Conservation (phyloP, 1,284 basidiomycete genomes). For the Sporisorium sorghi region DNA sequence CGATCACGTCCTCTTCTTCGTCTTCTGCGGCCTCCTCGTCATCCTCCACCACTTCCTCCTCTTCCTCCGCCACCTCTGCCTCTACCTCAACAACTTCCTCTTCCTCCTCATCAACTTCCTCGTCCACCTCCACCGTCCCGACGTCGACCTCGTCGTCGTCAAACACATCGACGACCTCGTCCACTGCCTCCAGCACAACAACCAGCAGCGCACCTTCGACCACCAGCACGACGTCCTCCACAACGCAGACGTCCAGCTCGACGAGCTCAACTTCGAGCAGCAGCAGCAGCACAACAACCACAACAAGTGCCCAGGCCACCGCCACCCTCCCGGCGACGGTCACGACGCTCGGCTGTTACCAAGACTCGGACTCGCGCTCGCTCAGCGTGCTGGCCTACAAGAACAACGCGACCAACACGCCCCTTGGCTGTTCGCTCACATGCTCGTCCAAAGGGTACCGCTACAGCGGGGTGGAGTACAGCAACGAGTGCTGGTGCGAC, state of each 20-base stretch:
- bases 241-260: not conserved
- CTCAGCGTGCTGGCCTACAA: constrained; percentile 4
- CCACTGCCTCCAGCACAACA: too few relatives aligned
- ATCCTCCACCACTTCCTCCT: too few relatives aligned
- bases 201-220: not conserved
- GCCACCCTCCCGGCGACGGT: constrained; percentile 2
- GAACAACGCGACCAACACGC: constrained; percentile 26
- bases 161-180: not conserved
- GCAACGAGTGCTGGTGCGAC: constrained; percentile 61
- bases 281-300: too few relatives aligned
- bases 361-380: constrained; percentile 40
- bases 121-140: not conserved
- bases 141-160: not conserved
- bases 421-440: constrained; percentile 45
- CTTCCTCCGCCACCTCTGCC: not conserved
- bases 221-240: constrained; percentile 1
- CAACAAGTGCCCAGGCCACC: not conserved
- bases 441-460: constrained; percentile 57
- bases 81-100: not conserved
- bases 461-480: constrained; percentile 61
- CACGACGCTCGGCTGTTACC: constrained; percentile 47
- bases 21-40: not conserved
- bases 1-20: not conserved
- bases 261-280: too few relatives aligned
- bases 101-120: not conserved